Evolutionary conservation across 2,329 filamentous ascomycete species (phyloP), one percentile per base, ranked within the genome.

Genomic region (Fusarium subglutinans): DNA sequence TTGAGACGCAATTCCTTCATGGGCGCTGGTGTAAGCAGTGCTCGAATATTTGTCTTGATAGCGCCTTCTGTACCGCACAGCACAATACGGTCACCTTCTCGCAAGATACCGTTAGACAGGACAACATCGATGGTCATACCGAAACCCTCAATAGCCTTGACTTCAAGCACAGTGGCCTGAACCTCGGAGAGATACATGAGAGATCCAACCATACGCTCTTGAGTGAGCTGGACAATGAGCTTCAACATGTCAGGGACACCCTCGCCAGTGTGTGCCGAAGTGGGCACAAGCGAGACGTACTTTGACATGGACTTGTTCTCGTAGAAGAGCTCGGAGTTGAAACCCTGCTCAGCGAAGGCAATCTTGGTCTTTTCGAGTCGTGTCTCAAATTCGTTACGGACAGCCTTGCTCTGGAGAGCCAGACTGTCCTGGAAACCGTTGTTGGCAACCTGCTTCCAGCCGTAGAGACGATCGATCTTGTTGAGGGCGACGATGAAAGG

Each of bases 401-500:
- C 95, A 58, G 93, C 92, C 86, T 96, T 96, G 86, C 91, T 97
- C 85, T 99, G 96, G 79, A 97, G 88, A 45, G 90, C 90, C 82
- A 99, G 87, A 84, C 93, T 96, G 83, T 98, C 96, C 80, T 94
- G 91, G 90, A 99, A 98, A 68, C 96, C 96, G 82, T 99, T 99
- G 90, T 99, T 98, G 80, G 96, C 95, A 70, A 98, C 94, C 86
- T 96, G 95, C 88, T 98, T 98, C 96, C 97, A 99, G 82, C 94
- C 95, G 82, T 98, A 99, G 22, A 99, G 91, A 90, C 96, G 95
- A 90, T 99, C 96, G 77, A 99, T 98, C 88, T 99, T 99, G 92
- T 99, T 99, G 81, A 99, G 88, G 3, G 97, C 97, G 45, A 99
- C 97, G 77, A 99, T 97, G 86, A 99, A 99, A 10, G 96, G 96